Evolutionary conservation across 192 early-diverging fungal genomes (phyloP), one percentile per base, ranked within the genome.

Genomic region (Paraglomus occultum): DNA sequence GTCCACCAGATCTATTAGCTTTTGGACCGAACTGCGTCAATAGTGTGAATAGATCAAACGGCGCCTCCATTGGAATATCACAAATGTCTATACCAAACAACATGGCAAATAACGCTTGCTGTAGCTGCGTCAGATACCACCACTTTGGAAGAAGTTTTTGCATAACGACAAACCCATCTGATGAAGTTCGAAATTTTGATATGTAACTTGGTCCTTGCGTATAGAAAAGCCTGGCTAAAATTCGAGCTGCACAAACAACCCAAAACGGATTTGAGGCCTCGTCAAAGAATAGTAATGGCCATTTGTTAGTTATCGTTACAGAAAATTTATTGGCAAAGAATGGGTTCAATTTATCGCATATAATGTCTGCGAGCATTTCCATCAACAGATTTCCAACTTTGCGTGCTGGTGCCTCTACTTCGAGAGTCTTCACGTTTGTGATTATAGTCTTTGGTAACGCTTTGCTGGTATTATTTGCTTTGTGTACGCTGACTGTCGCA

Each of bases 331-430:
- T 74, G 2, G 83, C 79, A 46, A 80, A 77, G 14, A 74, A 73
- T 15, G 73, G 68, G 45, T 81, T 81, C 1, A 73, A 69, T 22
- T 75, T 70, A 39, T 87, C 81, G 44, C 82, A 80, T 4, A 89
- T 55, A 7, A 90, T 86, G 17, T 89, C 82, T 23, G 86, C 76
- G 9, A 90, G 67, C 86, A 88, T 90, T 58, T 86, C 85, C 73
- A 90, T 76, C 14, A 90, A 74, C 39, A 77, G 61, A 52, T 82
- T 83, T 45, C 84, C 67, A 58, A 70, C 51, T 39, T 70, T 53
- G 6, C 40, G 46, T 15, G 47, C 38, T n/a, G 44, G 14, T 15
- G 53, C 59, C 8, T 70, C 67, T 17, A 12, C 44, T 5, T 23
- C 20, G 8, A 70, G n/a, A 17, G 31, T 70, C 40, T 23, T 57